These are phyloP conservation scores for Hypoxylon lenormandii DNA, from an alignment of 495 filamentous ascomycete genomes.

Conservation along the genomic window DNA sequence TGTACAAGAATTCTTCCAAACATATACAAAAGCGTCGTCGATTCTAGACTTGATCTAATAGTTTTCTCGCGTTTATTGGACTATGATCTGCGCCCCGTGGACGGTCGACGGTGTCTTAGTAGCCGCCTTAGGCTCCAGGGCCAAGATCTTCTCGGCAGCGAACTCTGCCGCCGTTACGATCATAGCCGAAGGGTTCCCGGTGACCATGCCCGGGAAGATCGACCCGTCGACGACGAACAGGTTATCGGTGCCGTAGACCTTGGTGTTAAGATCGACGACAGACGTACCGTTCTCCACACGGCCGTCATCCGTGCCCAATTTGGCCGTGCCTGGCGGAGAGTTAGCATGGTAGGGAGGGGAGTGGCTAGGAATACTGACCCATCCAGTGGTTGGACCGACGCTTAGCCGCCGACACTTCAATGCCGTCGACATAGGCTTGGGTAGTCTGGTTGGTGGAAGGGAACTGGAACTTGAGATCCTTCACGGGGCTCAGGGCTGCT, in stretches of 20 bases:
- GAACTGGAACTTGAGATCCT: conserved; percentile 65
- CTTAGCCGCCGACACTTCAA: conserved; percentile 65
- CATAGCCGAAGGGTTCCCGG: conserved; percentile 70
- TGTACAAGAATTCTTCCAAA: conserved; percentile 42
- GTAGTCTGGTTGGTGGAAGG: conserved; percentile 65
- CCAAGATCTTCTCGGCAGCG: conserved; percentile 64
- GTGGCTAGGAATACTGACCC: conserved; percentile 42
- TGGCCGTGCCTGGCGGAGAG: conserved; percentile 60
- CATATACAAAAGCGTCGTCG: conserved; percentile 6
- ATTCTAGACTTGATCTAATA: conserved; percentile 4
- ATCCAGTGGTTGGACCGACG: conserved; percentile 79
- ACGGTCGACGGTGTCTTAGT: conserved; percentile 22
- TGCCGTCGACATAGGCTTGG: conserved; percentile 65
- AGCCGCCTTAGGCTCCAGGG: conserved; percentile 21
- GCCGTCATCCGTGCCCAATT: conserved; percentile 76
- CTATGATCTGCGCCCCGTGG: conserved; percentile 43
- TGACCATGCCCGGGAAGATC: conserved; percentile 71
- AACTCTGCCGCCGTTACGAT: conserved; percentile 71
- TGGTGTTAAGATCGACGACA: conserved; percentile 78
- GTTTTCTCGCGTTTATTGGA: conserved; percentile 22
- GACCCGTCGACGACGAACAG: conserved; percentile 73
- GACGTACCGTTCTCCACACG: conserved; percentile 66
- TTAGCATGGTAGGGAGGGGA: conserved; percentile 16
- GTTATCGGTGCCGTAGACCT: conserved; percentile 79
- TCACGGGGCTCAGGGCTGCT: conserved; percentile 62